Percentiles rank a stretch among this genome's conserved stretches.
phyloP scores from a whole-genome alignment of 2,329 filamentous ascomycete genomes.

The Cryphonectria carpinicola region DNA sequence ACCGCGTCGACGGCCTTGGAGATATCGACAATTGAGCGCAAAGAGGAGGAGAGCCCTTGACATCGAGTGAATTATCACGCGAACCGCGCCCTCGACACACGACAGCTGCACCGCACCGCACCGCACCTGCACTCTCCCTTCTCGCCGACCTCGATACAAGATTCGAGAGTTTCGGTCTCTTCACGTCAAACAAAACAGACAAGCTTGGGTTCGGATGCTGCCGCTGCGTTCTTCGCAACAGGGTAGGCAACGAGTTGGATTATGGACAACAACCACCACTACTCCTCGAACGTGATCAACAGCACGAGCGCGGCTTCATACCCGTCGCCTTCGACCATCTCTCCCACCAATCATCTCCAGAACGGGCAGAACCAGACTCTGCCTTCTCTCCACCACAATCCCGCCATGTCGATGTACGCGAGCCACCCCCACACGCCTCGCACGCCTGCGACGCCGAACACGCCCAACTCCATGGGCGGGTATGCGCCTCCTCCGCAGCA shows the following conservation, averaged over 20 bases:
- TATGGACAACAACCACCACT: conserved; percentile 38
- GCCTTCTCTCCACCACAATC: conserved; percentile 44
- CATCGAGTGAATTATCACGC: background rate
- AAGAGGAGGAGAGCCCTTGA: background rate
- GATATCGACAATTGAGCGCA: conserved; percentile 12
- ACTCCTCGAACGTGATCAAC: conserved; percentile 39
- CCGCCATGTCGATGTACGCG: conserved; percentile 58
- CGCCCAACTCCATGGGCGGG: conserved; percentile 60
- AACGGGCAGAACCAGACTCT: conserved; percentile 36
- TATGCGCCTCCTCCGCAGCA: conserved; percentile 53
- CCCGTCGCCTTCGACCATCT: conserved; percentile 35
- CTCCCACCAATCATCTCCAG: conserved; percentile 34
- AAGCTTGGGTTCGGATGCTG: conserved; percentile 27
- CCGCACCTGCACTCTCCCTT: no score
- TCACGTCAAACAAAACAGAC: background rate
- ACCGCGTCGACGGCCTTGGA: conserved; percentile 24
- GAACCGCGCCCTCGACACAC: background rate
- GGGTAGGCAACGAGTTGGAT: conserved; percentile 31
- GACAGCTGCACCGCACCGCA: background rate
- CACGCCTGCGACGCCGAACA: conserved; percentile 66
- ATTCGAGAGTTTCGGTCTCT: conserved; percentile 15
- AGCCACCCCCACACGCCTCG: conserved; percentile 65
- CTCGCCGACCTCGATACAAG: conserved; percentile 1
- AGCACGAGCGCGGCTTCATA: conserved; percentile 37
- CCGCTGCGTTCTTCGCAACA: conserved; percentile 27